Conservation (phyloP, 768 basidiomycete genomes). For the Rhizopogon rudus region DNA sequence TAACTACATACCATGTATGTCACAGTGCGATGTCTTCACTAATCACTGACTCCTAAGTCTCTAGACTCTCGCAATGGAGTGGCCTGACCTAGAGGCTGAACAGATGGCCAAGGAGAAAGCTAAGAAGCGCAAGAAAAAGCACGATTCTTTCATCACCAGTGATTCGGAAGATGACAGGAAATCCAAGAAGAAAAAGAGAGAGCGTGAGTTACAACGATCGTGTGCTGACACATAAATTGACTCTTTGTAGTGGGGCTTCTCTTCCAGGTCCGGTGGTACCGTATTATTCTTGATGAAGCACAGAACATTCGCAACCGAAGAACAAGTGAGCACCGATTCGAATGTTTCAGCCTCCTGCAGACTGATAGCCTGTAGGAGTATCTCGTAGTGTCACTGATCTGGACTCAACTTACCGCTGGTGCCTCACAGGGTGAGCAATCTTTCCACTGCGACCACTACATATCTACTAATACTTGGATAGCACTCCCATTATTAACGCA, state of each 20-base stretch:
- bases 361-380: slow-evolving; percentile 29
- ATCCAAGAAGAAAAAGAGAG: slow-evolving; percentile 34
- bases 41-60: background rate
- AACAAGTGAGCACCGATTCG: slow-evolving; percentile 33
- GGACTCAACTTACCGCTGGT: slow-evolving; percentile 55
- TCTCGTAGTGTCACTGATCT: slow-evolving; percentile 54
- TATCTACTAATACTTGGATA: slow-evolving; percentile 11
- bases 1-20: slow-evolving; percentile 46
- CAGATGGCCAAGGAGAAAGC: slow-evolving; percentile 22
- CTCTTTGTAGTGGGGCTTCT: slow-evolving; percentile 37
- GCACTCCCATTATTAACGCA: slow-evolving; percentile 62
- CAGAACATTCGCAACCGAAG: slow-evolving; percentile 41
- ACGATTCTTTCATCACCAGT: slow-evolving; percentile 18
- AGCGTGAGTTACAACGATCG: slow-evolving; percentile 9
- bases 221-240: slow-evolving; percentile 25
- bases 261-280: slow-evolving; percentile 42
- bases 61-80: slow-evolving; percentile 54
- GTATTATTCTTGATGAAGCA: slow-evolving; percentile 53
- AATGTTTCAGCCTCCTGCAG: background rate
- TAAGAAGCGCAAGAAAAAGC: slow-evolving; percentile 8
- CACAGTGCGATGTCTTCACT: slow-evolving; percentile 9
- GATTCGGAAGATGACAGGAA: slow-evolving; percentile 15
- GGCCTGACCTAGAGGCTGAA: slow-evolving; percentile 50
- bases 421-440: slow-evolving; percentile 50
- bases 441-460: background rate